A percentile compares a stretch with the other conserved stretches of the same genome.
Conservation (phyloP, 805 yeast genomes). For the Ogataea trehalophila region DNA sequence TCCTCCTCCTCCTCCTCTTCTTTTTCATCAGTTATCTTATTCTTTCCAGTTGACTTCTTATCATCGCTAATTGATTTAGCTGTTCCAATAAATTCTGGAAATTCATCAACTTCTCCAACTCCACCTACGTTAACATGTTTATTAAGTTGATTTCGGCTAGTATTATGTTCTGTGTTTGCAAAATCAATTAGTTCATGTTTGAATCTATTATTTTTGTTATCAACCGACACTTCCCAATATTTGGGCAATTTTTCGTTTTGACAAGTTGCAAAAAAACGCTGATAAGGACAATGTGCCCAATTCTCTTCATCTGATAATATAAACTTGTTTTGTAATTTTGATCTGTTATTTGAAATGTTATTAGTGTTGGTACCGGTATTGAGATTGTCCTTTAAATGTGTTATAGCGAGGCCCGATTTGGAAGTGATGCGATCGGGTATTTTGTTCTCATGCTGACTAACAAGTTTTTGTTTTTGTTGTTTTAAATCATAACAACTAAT, state of each 20-base stretch:
- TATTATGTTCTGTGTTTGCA: slow-evolving; percentile 25
- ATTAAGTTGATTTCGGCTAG: neutral
- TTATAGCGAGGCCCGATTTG: too few species aligned
- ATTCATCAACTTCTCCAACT: too few species aligned
- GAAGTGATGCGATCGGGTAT: too few species aligned
- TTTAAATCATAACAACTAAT: too few species aligned
- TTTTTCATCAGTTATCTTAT: neutral
- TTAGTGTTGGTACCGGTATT: neutral
- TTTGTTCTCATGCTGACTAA: too few species aligned
- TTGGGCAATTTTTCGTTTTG: slow-evolving; percentile 13
- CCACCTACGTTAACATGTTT: too few species aligned
- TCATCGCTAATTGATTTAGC: neutral
- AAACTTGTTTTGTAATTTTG: neutral
- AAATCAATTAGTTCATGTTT: slow-evolving; percentile 33
- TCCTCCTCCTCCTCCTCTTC: neutral
- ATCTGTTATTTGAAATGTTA: neutral
- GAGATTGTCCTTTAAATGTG: too few species aligned
- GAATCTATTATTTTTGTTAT: slow-evolving; percentile 16
- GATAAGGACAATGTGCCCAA: slow-evolving; percentile 27
- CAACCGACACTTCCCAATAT: slow-evolving; percentile 15
- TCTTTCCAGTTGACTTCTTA: neutral
- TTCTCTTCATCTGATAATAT: slow-evolving; percentile 7
- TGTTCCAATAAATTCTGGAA: neutral
- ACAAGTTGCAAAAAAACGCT: slow-evolving; percentile 18
- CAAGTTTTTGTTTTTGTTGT: too few species aligned